These are phyloP conservation scores for Hypoxylon fuscum DNA, from an alignment of 495 filamentous ascomycete genomes.

Conservation along the genomic window DNA sequence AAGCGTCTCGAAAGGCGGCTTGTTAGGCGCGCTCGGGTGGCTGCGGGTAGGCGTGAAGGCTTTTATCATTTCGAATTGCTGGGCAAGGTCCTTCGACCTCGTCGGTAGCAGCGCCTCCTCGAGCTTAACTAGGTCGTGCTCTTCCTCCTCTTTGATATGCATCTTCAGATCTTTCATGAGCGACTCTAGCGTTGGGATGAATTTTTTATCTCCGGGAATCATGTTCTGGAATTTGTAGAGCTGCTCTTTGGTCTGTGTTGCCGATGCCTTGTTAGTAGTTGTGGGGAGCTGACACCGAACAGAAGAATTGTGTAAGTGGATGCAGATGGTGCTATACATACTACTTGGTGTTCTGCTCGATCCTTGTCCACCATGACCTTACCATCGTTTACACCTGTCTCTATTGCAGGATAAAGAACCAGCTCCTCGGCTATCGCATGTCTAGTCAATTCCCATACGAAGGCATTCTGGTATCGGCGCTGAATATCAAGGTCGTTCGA, in stretches of 20 bases:
- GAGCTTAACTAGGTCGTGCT: constrained; percentile 63
- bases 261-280: neutral
- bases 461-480: constrained; percentile 68
- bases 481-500: constrained; percentile 58
- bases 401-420: constrained; percentile 73
- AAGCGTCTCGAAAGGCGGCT: constrained; percentile 61
- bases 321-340: constrained; percentile 38
- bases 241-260: constrained; percentile 67
- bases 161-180: constrained; percentile 61
- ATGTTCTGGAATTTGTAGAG: constrained; percentile 70
- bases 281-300: too few species aligned
- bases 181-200: constrained; percentile 59
- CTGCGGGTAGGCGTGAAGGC: constrained; percentile 66
- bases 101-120: constrained; percentile 55
- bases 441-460: constrained; percentile 76
- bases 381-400: constrained; percentile 62
- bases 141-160: constrained; percentile 72
- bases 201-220: constrained; percentile 54
- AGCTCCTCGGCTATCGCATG: constrained; percentile 74
- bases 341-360: constrained; percentile 65
- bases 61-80: constrained; percentile 67
- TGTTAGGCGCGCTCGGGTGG: constrained; percentile 62
- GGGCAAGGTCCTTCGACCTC: constrained; percentile 56
- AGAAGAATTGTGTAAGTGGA: too few species aligned
- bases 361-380: constrained; percentile 65